Evolutionary conservation across 2,329 filamentous ascomycete species (phyloP).

Genomic region (Ophiostoma ulmi): DNA sequence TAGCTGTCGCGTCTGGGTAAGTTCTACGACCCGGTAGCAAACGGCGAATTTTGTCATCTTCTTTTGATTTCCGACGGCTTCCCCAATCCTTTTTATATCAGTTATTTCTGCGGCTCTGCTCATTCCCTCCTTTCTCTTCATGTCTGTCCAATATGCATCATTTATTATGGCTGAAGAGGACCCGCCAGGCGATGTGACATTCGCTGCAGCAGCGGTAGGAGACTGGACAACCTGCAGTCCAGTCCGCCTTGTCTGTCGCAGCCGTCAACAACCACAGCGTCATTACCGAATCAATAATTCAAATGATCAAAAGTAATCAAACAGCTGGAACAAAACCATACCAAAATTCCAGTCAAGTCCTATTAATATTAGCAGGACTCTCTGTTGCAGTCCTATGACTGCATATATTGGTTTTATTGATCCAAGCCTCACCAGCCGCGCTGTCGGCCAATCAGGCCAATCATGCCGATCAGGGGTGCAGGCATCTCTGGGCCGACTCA

Average conservation of each 20-base stretch:
- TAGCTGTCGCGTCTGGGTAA: neutral
- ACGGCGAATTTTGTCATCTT: neutral
- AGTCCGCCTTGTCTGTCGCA: neutral
- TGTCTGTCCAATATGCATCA: neutral
- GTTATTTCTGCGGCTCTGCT: neutral
- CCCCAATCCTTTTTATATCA: neutral
- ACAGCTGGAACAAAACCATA: no score
- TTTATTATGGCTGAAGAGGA: neutral
- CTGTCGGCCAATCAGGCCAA: neutral
- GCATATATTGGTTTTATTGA: neutral
- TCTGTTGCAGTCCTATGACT: neutral
- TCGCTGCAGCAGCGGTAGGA: neutral
- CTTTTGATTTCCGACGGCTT: neutral
- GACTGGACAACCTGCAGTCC: no score
- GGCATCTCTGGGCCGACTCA: constrained; percentile 3
- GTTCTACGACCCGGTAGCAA: neutral
- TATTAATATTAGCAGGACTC: neutral
- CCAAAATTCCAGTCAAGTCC: neutral
- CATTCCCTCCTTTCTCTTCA: neutral
- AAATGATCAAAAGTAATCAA: neutral
- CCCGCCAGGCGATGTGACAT: neutral
- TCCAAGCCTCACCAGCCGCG: constrained; percentile 6
- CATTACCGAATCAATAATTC: neutral
- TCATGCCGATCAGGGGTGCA: neutral
- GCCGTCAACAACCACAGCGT: neutral